A percentile compares a stretch with the other conserved stretches of the same genome.
Conservation (phyloP, 139 green algal species). For the Chlamydomonas schloesseri region DNA sequence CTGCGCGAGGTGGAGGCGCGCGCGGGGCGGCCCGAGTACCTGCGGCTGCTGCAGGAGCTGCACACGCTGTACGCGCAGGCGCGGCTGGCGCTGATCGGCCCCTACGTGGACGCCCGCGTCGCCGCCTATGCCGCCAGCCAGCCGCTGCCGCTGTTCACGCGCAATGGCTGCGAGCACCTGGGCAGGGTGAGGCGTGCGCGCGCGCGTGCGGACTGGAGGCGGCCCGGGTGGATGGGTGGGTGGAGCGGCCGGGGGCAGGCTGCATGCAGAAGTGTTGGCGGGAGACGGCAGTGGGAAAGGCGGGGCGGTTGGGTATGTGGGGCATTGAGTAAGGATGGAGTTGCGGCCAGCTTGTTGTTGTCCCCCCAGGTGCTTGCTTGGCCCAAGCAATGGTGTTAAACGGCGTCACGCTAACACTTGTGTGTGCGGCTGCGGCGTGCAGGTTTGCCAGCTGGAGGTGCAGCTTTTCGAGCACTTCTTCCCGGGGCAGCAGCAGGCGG, state of each 20-base stretch:
- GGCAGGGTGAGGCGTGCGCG: conserved; percentile 70
- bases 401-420: no score
- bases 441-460: conserved; percentile 87
- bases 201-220: no score
- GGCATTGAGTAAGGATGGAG: no score
- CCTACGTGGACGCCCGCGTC: conserved; percentile 66
- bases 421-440: no score
- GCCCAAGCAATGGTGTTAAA: no score
- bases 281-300: no score
- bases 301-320: no score
- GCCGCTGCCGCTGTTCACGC: conserved; percentile 73
- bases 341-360: no score
- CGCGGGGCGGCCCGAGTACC: conserved; percentile 81
- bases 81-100: conserved; percentile 79
- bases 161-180: conserved; percentile 88
- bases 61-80: conserved; percentile 65
- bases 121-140: conserved; percentile 44
- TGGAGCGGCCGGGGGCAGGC: no score
- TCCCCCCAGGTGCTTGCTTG: no score
- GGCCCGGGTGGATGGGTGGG: neutral
- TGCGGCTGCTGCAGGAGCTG: conserved; percentile 89
- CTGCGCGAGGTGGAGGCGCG: conserved; percentile 87
- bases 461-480: conserved; percentile 95
- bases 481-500: conserved; percentile 42
- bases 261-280: no score